Evolutionary conservation across 306 rosid genomes (phyloP), one percentile per base, ranked within the genome.

Genomic region (Rosa multiflora): DNA sequence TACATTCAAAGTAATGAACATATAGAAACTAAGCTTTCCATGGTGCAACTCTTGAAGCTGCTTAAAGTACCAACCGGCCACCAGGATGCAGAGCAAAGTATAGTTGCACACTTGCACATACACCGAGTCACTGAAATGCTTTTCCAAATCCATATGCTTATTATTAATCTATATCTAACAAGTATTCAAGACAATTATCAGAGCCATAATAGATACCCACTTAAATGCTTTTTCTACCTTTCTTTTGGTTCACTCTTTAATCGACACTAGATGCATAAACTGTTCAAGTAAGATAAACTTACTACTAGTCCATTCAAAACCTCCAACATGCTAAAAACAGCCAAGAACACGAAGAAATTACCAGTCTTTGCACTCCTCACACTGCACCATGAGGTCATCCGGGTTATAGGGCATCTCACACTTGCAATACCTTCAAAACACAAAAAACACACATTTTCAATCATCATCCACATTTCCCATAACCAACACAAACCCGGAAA

Each of bases 341-440:
- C 82, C 62, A 77, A 47, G 44, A 81, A 78, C 58, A 12, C 63
- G 61, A 62, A 75, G 78, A 74, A 74, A 68, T 86, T 88, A 94
- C 97, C 99, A 92, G 82, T 94, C 97, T 86, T 91, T 92, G 91
- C 99, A 94, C 66, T 89, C 97, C 66, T 94, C 99, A 76, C 98
- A 94, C 82, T 94, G 94, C 83, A 94, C 95, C 98, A 93, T 93
- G 70, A 93, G 95, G 80, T 91, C 98, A 51, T 93, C 98, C 32
- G 98, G 98, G 78, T 93, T 93, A 78, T 91, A 93, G 56, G 98
- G 98, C 98, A 91, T 93, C 85, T 93, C 97, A 40, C 97, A 94
- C 81, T 90, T 94, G 94, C 98, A 94, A 81, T 91, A 94, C 82
- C 98, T 94, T 53, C 85, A 90, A 83, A 80, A 76, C 67, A 58